Conservation (phyloP, 805 yeast species). For the Wickerhamiella galacta region DNA sequence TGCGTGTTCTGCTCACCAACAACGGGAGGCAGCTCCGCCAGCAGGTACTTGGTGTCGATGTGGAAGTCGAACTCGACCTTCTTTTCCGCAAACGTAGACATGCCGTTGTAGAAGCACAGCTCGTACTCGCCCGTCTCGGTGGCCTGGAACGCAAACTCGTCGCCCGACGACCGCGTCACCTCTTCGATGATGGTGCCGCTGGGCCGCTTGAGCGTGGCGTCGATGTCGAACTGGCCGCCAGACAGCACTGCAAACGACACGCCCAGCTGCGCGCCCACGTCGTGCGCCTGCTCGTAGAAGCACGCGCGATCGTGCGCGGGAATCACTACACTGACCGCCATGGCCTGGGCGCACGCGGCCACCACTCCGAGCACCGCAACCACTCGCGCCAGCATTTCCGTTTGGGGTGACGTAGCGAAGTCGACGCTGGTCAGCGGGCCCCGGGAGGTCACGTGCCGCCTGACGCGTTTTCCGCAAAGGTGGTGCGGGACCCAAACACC, state of each 20-base stretch:
- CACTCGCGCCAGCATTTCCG: too few relatives aligned
- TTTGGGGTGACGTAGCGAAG: too few relatives aligned
- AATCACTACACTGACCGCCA: slow-evolving; percentile 56
- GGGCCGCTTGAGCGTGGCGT: slow-evolving; percentile 44
- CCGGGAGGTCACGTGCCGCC: too few relatives aligned
- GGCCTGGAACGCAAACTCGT: slow-evolving; percentile 60
- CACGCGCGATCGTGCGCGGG: slow-evolving; percentile 65
- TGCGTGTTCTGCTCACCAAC: slow-evolving; percentile 18
- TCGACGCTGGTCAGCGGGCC: too few relatives aligned
- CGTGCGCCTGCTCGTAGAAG: slow-evolving; percentile 50
- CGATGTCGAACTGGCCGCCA: slow-evolving; percentile 69
- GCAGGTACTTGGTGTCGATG: slow-evolving; percentile 26
- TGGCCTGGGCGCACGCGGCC: slow-evolving; percentile 7
- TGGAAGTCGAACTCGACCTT: slow-evolving; percentile 68
- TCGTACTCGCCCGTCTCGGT: slow-evolving; percentile 62
- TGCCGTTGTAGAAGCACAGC: slow-evolving; percentile 69
- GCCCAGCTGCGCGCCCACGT: slow-evolving; percentile 42
- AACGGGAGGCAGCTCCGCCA: slow-evolving; percentile 41
- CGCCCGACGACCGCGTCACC: slow-evolving; percentile 54
- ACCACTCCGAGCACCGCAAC: background rate
- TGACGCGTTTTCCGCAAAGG: too few relatives aligned
- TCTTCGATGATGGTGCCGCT: slow-evolving; percentile 33
- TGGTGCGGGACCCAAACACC: too few relatives aligned
- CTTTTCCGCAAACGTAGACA: slow-evolving; percentile 70
- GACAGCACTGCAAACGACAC: slow-evolving; percentile 73